phyloP scores from a whole-genome alignment of 768 basidiomycete genomes.

The Stropharia rugosoannulata region DNA sequence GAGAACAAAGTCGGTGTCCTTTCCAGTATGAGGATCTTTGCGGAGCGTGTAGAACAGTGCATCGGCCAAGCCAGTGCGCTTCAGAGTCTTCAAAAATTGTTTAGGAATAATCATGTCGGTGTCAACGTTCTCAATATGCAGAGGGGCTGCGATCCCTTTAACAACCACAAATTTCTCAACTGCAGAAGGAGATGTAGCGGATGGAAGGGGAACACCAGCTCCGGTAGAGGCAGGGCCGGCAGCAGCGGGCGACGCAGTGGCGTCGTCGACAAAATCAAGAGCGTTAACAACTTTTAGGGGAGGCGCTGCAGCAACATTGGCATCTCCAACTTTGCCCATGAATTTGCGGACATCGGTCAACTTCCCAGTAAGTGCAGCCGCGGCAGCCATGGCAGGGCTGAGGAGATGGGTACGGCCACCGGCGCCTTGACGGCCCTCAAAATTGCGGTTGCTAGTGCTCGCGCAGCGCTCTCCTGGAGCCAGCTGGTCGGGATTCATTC shows the following conservation, averaged over 20 bases:
- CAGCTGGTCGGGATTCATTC: conserved; percentile 94
- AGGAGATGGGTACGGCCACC: conserved; percentile 89
- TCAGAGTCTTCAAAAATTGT: conserved; percentile 90
- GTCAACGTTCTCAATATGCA: conserved; percentile 84
- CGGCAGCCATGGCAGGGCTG: conserved; percentile 91
- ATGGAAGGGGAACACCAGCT: conserved; percentile 36
- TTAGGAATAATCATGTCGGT: conserved; percentile 96
- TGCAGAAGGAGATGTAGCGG: conserved; percentile 42
- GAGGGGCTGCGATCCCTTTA: conserved; percentile 76
- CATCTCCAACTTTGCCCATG: conserved; percentile 46
- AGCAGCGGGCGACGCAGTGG: conserved; percentile 55
- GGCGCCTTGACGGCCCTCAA: conserved; percentile 86
- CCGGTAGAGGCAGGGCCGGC: conserved; percentile 25
- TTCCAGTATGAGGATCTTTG: conserved; percentile 74
- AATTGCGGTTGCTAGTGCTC: conserved; percentile 91
- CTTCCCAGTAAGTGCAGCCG: conserved; percentile 83
- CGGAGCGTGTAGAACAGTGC: conserved; percentile 84
- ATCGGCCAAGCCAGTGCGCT: conserved; percentile 82
- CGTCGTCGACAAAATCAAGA: conserved; percentile 77
- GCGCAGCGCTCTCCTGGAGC: conserved; percentile 83
- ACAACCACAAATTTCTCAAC: conserved; percentile 66
- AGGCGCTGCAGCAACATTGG: conserved; percentile 41
- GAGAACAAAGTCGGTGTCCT: conserved; percentile 81
- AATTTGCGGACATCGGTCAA: conserved; percentile 84
- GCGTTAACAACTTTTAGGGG: conserved; percentile 71